These are phyloP conservation scores for Phytopythium chamaehyphon DNA, from an alignment of 352 stramenopile genomes.

Conservation along the genomic window DNA sequence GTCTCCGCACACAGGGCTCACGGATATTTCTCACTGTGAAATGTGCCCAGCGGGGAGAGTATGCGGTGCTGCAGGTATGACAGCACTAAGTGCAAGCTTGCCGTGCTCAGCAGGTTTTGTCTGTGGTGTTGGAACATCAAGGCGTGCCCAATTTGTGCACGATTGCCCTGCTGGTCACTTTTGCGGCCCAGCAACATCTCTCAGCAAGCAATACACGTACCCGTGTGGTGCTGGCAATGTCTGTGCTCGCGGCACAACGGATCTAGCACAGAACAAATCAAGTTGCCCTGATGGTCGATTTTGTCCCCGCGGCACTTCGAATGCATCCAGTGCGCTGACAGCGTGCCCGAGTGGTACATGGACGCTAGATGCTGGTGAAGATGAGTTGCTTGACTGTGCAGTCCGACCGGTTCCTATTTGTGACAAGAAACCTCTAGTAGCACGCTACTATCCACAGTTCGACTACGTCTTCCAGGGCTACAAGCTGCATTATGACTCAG, in stretches of 20 bases:
- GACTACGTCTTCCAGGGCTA: constrained; percentile 60
- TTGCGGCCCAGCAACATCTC: constrained; percentile 81
- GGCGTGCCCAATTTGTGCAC: constrained; percentile 88
- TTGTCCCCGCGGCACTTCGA: constrained; percentile 89
- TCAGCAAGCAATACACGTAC: constrained; percentile 81
- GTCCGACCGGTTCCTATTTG: constrained; percentile 91
- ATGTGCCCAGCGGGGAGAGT: constrained; percentile 93
- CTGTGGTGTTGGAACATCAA: constrained; percentile 92
- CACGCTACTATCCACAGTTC: constrained; percentile 82
- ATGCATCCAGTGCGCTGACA: constrained; percentile 73
- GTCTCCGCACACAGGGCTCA: constrained; percentile 87
- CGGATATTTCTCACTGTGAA: constrained; percentile 95
- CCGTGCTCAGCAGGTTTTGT: constrained; percentile 92
- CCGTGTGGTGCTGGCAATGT: constrained; percentile 86
- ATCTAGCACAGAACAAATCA: constrained; percentile 86
- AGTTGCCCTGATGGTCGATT: constrained; percentile 93
- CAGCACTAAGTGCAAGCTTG: constrained; percentile 74
- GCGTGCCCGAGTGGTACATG: constrained; percentile 92
- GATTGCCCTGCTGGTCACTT: constrained; percentile 91
- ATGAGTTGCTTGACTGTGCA: constrained; percentile 84
- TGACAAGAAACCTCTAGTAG: constrained; percentile 80
- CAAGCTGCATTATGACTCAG: constrained; percentile 63
- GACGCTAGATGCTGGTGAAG: constrained; percentile 58
- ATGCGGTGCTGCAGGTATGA: constrained; percentile 89
- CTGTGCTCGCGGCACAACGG: constrained; percentile 87